A percentile compares a stretch with the other conserved stretches of the same genome.
phyloP scores from a whole-genome alignment of 768 basidiomycete species.

The Tricholoma furcatifolium region DNA sequence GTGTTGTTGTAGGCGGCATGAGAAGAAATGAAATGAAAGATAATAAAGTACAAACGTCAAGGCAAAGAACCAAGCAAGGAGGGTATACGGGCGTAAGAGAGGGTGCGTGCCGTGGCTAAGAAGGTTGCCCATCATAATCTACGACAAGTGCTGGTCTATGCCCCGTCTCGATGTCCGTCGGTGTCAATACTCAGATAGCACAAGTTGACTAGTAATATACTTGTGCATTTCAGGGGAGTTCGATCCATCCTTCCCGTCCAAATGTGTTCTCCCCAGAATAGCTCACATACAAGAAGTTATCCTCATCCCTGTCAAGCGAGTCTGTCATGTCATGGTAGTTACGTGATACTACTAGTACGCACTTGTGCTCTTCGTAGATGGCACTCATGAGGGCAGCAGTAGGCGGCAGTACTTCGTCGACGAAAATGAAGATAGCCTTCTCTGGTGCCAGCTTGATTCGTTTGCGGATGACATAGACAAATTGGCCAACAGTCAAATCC shows the following conservation, averaged over 20 bases:
- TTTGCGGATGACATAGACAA: constrained; percentile 99
- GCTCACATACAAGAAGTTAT: constrained; percentile 97
- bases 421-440: constrained; percentile 99
- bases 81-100: constrained; percentile 20
- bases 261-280: constrained; percentile 99
- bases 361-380: constrained; percentile 99
- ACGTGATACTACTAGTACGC: constrained; percentile 28
- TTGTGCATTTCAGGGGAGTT: constrained; percentile 46
- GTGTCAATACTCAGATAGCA: constrained; percentile 19
- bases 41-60: constrained; percentile 24
- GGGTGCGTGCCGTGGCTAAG: constrained; percentile 1
- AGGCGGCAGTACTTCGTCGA: constrained; percentile 97
- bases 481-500: constrained; percentile 97
- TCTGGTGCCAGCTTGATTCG: constrained; percentile 99
- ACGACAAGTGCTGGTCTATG: constrained; percentile 12
- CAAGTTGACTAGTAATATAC: constrained; percentile 4
- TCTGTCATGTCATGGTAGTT: constrained; percentile 24
- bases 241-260: constrained; percentile 55
- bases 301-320: constrained; percentile 80
- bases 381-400: constrained; percentile 98
- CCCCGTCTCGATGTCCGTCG: constrained; percentile 20
- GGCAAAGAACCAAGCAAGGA: constrained; percentile 12
- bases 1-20: constrained; percentile 15
- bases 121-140: constrained; percentile 13
- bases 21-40: constrained; percentile 16